Base-by-base conservation (phyloP, 176 grass and related monocot species). In the Miscanthus lutarioriparius region DNA sequence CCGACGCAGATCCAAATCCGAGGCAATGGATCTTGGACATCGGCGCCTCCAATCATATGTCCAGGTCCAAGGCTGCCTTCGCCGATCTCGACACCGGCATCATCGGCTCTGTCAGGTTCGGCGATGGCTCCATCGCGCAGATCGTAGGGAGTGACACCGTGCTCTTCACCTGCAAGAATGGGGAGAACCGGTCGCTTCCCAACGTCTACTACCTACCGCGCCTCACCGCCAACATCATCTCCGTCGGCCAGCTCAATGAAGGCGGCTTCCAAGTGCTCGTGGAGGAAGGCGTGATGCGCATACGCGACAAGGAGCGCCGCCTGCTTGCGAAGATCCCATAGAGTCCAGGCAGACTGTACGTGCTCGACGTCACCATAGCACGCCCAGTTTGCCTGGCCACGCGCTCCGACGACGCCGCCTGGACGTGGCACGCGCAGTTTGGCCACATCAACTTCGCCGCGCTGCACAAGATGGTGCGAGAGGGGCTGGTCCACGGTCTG, bases 101-200 rank as follows among this genome's bases (percentile, higher is more conserved):
- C 28, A 30, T 30, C 28, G 28, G 28, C 28, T 30, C 28, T 2
- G 28, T 30, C 28, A 30, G 28, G 28, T 30, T 30, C 28, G 2
- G 28, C 28, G 28, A 30, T 2, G 28, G 4, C 1, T 6, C 15
- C 0, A 1, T 30, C 1, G 64, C 35, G 0, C 4, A 4, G 0
- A 67, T 67, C 6, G 64, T 36, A 11, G 64, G 64, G 0, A 8
- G 0, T 1, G 30, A 30, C 14, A 67, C 28, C 1, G 6, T 67
- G 2, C 64, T 67, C 1, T 67, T 33, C 64, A 0, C 4, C 15
- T 8, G 0, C 64, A 67, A 67, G 64, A 33, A 14, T 1, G 63
- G 63, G 1, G 63, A 66, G 4, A 27, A 67, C 15, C 30, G 15
- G 35, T 36, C 1, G 4, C 28, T 67, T 30, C 0, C 27, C 64